These are phyloP conservation scores for Amauroascus niger DNA, from an alignment of 2,329 filamentous ascomycete species.

Conservation along the genomic window DNA sequence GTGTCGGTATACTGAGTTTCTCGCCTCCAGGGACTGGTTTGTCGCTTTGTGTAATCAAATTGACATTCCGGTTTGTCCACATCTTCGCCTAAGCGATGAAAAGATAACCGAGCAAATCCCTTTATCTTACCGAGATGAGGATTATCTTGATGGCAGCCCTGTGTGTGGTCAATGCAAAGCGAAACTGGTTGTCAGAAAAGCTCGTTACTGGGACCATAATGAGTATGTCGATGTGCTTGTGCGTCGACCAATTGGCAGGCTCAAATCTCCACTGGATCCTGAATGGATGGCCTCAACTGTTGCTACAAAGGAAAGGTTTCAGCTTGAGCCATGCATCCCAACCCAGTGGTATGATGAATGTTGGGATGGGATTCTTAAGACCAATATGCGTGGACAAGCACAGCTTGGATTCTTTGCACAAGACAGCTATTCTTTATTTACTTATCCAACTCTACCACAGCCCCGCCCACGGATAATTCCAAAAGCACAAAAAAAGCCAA, in stretches of 20 bases:
- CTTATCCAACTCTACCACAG: no score
- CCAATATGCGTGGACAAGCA: no score
- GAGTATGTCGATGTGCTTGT: background rate
- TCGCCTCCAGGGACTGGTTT: background rate
- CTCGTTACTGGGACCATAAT: background rate
- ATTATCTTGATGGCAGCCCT: background rate
- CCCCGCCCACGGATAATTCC: no score
- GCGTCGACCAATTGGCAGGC: constrained; percentile 4
- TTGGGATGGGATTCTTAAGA: no score
- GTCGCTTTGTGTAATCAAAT: background rate
- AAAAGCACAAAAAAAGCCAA: no score
- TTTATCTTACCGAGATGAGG: background rate
- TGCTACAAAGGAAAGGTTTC: background rate
- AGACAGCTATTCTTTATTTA: no score
- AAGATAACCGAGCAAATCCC: background rate
- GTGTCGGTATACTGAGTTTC: background rate
- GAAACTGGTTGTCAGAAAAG: background rate
- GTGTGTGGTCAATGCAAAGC: background rate
- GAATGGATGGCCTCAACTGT: background rate
- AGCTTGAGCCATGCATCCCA: no score
- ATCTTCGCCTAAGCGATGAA: background rate
- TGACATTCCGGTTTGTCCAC: background rate
- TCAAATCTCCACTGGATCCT: constrained; percentile 7
- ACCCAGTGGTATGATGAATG: no score
- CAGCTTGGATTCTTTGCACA: no score